Evolutionary conservation across 768 basidiomycete genomes (phyloP), one percentile per base, ranked within the genome.

Genomic region (Phlebiopsis flavidoalba): DNA sequence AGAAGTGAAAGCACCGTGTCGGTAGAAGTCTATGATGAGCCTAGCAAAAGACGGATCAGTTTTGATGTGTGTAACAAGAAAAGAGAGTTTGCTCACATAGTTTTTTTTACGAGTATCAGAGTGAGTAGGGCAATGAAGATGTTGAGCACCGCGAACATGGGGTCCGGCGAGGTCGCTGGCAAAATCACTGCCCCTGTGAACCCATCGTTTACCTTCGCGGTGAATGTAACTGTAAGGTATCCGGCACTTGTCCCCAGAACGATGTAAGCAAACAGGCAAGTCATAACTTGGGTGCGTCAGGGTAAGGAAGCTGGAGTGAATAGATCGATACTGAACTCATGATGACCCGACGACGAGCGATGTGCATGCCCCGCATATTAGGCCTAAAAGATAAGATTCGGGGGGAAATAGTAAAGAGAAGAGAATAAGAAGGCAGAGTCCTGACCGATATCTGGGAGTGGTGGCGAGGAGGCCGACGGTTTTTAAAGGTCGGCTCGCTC

Each of bases 1-100:
- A n/a, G 70, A 72, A 12, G 70, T 69, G 62, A 73, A 64, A 1
- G 71, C 65, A 22, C 70, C 69, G 10, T 58, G 67, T 49, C 68
- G 58, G 22, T 69, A 17, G 36, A 65, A 57, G 59, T 71, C 71
- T 48, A 73, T 55, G 15, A 67, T 59, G 26, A 69, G 24, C 57
- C 73, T 73, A 19, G 57, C 17, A 22, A 21, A n/a, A 35, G 43
- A 21, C 10, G 15, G 21, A 51, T 40, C 43, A 8, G 51, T 43
- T n/a, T n/a, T 43, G 40, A 43, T 12, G 40, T 43, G 12, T 2
- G 8, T 17, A 3, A 43, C 10, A 43, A 12, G 11, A 17, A 3
- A 12, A 17, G 40, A 43, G 40, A 49, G 26, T 26, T 26, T 12
- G 62, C 67, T 45, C 40, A 69, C 70, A 71, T 64, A 8, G 49